A percentile compares a stretch with the other conserved stretches of the same genome.
Evolutionary conservation across 75 land plant species (phyloP).

Genomic region (Picea sitchensis): DNA sequence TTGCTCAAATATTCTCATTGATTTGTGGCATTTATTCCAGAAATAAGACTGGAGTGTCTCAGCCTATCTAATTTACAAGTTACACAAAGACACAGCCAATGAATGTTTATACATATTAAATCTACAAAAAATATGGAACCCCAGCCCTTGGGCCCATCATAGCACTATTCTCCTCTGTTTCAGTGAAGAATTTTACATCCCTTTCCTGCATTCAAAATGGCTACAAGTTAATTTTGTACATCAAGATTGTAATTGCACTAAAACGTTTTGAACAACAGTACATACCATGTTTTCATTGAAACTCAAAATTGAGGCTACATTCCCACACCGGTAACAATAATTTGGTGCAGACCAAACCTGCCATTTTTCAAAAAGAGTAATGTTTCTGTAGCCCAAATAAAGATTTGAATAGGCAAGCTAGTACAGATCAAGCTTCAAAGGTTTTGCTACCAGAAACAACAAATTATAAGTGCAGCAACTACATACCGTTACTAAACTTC

Average conservation of each 20-base stretch:
- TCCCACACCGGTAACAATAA: constrained; percentile 99
- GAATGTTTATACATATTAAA: neutral
- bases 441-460: neutral
- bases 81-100: neutral
- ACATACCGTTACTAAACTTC: constrained; percentile 91
- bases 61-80: constrained; percentile 2
- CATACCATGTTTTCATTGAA: constrained; percentile 96
- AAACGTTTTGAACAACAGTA: neutral
- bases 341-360: constrained; percentile 99
- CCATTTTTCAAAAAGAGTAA: constrained; percentile 1
- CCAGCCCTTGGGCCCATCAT: constrained; percentile 98
- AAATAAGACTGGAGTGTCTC: neutral
- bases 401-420: neutral
- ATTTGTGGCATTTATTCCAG: no score
- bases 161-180: constrained; percentile 97
- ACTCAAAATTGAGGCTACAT: constrained; percentile 98
- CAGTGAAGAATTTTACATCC: constrained; percentile 96
- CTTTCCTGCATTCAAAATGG: constrained; percentile 64
- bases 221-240: neutral
- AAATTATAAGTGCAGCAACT: neutral
- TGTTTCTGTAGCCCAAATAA: neutral
- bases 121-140: constrained; percentile 85
- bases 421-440: neutral
- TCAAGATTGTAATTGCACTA: neutral
- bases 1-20: neutral